Percentiles rank a stretch among this genome's conserved stretches.
Conservation (phyloP, 345 rosid species). For the Mallotus nudiflorus region DNA sequence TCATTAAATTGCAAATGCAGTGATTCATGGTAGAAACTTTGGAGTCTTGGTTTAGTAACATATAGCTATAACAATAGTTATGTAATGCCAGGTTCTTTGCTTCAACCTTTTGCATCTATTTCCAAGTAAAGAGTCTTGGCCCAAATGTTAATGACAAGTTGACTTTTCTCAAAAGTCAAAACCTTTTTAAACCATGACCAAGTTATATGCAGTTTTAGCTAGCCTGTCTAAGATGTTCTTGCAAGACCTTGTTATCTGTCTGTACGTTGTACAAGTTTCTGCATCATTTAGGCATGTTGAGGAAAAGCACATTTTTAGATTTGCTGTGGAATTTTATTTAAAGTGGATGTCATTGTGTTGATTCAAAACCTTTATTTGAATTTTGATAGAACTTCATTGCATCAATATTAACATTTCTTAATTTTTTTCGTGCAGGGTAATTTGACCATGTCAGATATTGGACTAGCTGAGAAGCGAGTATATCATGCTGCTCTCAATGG, state of each 20-base stretch:
- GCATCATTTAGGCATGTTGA: background rate
- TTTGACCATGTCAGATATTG: constrained; percentile 75
- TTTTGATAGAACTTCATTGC: background rate
- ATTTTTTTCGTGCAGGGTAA: constrained; percentile 65
- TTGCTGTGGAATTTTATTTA: background rate
- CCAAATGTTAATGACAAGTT: background rate
- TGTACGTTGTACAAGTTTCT: background rate
- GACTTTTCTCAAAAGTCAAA: background rate
- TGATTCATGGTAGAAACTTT: background rate
- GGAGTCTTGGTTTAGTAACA: too few species aligned
- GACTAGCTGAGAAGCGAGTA: constrained; percentile 92
- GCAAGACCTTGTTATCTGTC: background rate
- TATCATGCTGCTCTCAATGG: constrained; percentile 98
- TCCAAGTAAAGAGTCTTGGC: background rate
- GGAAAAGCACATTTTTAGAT: background rate
- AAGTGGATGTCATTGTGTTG: background rate
- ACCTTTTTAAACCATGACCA: background rate
- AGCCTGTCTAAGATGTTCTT: background rate
- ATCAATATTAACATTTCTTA: background rate
- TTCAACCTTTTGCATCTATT: background rate
- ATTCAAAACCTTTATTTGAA: background rate
- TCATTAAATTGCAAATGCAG: background rate
- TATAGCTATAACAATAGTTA: background rate
- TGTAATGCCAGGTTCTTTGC: background rate
- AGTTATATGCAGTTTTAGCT: constrained; percentile 1